Conservation (phyloP, 306 rosid species). For the Trichosanthes truncata region DNA sequence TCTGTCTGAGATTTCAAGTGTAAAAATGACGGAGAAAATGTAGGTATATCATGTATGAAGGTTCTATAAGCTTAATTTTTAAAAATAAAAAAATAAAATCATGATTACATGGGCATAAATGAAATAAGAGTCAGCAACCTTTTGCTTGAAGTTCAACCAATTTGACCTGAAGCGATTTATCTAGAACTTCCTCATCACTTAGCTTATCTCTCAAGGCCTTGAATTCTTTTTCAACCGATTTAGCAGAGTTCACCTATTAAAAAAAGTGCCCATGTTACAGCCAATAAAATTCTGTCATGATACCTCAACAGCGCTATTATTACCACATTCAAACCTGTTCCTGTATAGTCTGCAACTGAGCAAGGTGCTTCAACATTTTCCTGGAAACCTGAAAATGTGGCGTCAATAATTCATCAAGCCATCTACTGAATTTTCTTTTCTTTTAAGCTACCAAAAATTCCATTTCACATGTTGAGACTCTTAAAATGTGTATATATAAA, state of each 20-base stretch:
- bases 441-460: background rate
- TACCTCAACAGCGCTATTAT: background rate
- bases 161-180: conserved; percentile 73
- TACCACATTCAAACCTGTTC: conserved; percentile 51
- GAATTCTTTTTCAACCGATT: conserved; percentile 59
- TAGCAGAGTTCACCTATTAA: conserved; percentile 61
- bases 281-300: background rate
- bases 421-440: background rate
- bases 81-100: background rate
- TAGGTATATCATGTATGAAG: background rate
- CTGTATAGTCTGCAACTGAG: conserved; percentile 63
- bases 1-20: background rate
- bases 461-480: background rate
- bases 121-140: conserved; percentile 36
- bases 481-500: background rate
- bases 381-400: conserved; percentile 42
- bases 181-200: conserved; percentile 54
- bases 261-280: conserved; percentile 14
- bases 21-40: background rate
- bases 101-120: background rate
- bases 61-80: background rate
- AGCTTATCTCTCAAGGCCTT: conserved; percentile 58
- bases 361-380: conserved; percentile 61
- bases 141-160: conserved; percentile 52
- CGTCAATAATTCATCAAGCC: background rate